A percentile compares a stretch with the other conserved stretches of the same genome.
Conservation (phyloP, 1,139 yeast genomes). For the Arxiozyma heterogenica region DNA sequence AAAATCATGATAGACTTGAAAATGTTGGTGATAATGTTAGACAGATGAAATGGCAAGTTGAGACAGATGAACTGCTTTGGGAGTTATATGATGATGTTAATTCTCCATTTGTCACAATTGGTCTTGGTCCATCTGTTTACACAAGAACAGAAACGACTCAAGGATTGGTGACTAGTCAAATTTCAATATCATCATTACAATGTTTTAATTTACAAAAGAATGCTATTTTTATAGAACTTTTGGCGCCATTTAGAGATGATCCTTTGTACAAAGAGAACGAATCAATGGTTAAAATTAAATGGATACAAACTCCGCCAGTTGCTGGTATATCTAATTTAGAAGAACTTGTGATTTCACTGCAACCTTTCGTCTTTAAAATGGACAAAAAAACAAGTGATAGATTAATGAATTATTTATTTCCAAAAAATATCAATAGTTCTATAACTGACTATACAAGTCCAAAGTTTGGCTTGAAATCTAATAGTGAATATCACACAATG, state of each 20-base stretch:
- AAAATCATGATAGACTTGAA: conserved; percentile 38
- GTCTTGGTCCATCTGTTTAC: conserved; percentile 53
- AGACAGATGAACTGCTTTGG: conserved; percentile 65
- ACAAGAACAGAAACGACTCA: conserved; percentile 51
- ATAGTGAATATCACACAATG: not conserved
- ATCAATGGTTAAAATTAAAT: conserved; percentile 45
- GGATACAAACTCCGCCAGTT: conserved; percentile 72
- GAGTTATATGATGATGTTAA: conserved; percentile 53
- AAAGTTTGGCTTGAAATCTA: conserved; percentile 9
- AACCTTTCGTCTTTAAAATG: conserved; percentile 64
- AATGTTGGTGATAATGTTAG: conserved; percentile 32
- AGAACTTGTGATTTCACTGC: conserved; percentile 40
- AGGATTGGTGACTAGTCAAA: conserved; percentile 49
- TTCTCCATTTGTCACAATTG: conserved; percentile 60
- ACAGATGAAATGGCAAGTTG: conserved; percentile 48
- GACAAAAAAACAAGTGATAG: conserved; percentile 60
- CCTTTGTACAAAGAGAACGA: conserved; percentile 15
- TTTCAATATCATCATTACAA: conserved; percentile 52
- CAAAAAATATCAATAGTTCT: conserved; percentile 33
- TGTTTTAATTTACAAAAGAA: conserved; percentile 56
- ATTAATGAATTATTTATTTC: conserved; percentile 58
- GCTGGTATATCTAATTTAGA: conserved; percentile 76
- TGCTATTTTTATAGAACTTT: conserved; percentile 59
- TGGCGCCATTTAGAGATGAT: conserved; percentile 41
- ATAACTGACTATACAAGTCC: not conserved